phyloP scores from a whole-genome alignment of 1,139 yeast species.

The Maudiozyma humilis region DNA sequence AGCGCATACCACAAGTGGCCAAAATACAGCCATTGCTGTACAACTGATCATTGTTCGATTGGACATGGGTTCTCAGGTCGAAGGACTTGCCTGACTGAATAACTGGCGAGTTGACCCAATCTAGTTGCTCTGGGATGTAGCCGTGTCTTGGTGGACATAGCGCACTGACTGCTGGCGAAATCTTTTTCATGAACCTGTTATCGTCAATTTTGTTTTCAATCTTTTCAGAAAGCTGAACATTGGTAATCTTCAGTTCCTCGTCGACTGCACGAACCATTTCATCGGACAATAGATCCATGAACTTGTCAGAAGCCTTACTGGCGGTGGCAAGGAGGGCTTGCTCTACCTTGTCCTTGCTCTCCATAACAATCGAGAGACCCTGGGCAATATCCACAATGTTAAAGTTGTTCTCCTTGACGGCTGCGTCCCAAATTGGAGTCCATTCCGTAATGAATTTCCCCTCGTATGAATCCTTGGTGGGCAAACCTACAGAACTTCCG shows the following conservation, averaged over 20 bases:
- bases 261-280: slow-evolving; percentile 85
- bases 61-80: slow-evolving; percentile 79
- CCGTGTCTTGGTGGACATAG: slow-evolving; percentile 40
- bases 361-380: slow-evolving; percentile 55
- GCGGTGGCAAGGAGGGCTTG: slow-evolving; percentile 59
- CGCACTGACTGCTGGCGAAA: slow-evolving; percentile 44
- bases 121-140: slow-evolving; percentile 69
- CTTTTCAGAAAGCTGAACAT: slow-evolving; percentile 63
- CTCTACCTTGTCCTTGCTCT: slow-evolving; percentile 75
- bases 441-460: slow-evolving; percentile 83
- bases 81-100: slow-evolving; percentile 83
- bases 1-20: slow-evolving; percentile 79
- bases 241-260: slow-evolving; percentile 71
- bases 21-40: slow-evolving; percentile 75
- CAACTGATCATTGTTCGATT: slow-evolving; percentile 57
- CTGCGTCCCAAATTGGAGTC: slow-evolving; percentile 49
- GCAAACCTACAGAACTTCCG: slow-evolving; percentile 47
- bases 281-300: slow-evolving; percentile 79
- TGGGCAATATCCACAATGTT: slow-evolving; percentile 48
- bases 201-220: slow-evolving; percentile 79
- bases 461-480: slow-evolving; percentile 65
- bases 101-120: slow-evolving; percentile 93
- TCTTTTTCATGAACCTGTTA: slow-evolving; percentile 57
- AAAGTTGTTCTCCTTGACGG: slow-evolving; percentile 34
- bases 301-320: slow-evolving; percentile 65